Evolutionary conservation across 306 rosid genomes (phyloP).

Genomic region (Sindora glabra): DNA sequence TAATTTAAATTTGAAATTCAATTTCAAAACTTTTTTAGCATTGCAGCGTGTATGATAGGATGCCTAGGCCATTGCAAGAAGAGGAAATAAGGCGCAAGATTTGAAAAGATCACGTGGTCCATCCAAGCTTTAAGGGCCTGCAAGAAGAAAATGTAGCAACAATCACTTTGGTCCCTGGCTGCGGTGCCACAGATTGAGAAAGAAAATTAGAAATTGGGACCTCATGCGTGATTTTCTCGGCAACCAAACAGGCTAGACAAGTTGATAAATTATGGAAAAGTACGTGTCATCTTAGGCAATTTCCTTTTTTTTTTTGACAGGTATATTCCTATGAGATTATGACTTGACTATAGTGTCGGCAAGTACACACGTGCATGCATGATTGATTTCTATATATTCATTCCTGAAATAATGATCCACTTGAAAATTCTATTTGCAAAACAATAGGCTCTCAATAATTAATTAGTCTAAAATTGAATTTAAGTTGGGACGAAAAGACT

Average conservation of each 20-base stretch:
- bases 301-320: neutral
- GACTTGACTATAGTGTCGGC: neutral
- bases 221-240: constrained; percentile 9
- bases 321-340: no score
- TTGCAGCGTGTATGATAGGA: no score
- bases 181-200: constrained; percentile 12
- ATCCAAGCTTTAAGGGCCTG: neutral
- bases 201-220: constrained; percentile 5
- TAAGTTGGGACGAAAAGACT: no score
- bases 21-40: no score
- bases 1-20: no score
- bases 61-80: neutral
- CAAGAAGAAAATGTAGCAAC: neutral
- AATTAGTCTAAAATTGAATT: no score
- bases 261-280: constrained; percentile 18
- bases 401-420: no score
- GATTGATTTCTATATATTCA: no score
- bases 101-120: constrained; percentile 14
- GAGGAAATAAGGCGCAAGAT: constrained; percentile 2
- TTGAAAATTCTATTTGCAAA: no score
- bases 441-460: no score
- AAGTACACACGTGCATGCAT: neutral
- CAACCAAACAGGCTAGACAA: constrained; percentile 21
- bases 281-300: neutral
- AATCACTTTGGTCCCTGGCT: neutral